phyloP scores from a whole-genome alignment of 257 asterid species.

The Solanum neorickii region DNA sequence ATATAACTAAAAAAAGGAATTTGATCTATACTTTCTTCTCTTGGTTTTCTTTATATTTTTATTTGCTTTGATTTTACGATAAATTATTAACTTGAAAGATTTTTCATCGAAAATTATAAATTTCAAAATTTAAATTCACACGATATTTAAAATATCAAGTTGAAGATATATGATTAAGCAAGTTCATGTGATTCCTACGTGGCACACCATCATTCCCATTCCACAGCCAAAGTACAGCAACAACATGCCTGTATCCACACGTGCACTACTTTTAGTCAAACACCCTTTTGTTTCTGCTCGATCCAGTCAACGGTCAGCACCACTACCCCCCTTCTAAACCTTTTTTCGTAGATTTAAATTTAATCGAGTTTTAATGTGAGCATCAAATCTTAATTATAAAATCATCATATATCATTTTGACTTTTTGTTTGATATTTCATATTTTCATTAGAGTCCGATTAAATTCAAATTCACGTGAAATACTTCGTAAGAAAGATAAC shows the following conservation, averaged over 20 bases:
- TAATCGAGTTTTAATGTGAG: too few relatives aligned
- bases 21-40: background rate
- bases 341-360: too few relatives aligned
- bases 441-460: too few relatives aligned
- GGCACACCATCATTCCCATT: slow-evolving; percentile 33
- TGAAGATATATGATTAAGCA: slow-evolving; percentile 6
- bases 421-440: rapidly evolving
- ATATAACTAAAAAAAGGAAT: too few relatives aligned
- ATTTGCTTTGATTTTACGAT: background rate
- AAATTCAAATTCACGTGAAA: too few relatives aligned
- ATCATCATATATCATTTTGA: too few relatives aligned
- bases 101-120: background rate
- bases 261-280: slow-evolving; percentile 22
- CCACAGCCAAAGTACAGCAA: slow-evolving; percentile 29
- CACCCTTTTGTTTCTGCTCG: background rate
- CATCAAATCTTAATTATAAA: too few relatives aligned
- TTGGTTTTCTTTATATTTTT: background rate
- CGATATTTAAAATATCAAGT: slow-evolving; percentile 1
- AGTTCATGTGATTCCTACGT: slow-evolving; percentile 46
- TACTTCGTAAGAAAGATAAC: too few relatives aligned
- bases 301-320: slow-evolving; percentile 18
- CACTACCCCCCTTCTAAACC: background rate
- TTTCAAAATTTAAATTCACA: background rate
- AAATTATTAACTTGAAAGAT: background rate
- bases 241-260: slow-evolving; percentile 27